Evolutionary conservation across 768 basidiomycete genomes (phyloP).

Genomic region (Mycena galericulata): DNA sequence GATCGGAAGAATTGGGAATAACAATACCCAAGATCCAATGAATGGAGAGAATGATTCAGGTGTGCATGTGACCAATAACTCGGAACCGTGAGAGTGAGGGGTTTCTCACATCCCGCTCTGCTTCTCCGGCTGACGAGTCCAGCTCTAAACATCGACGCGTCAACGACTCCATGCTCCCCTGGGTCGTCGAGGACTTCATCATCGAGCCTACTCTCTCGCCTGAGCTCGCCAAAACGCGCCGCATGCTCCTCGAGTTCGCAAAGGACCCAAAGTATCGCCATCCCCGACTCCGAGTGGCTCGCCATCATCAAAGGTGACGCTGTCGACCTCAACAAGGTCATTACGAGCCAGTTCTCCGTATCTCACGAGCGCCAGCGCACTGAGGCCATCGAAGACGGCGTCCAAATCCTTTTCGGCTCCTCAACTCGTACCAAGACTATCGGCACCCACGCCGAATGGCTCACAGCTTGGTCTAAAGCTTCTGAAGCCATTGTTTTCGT

Average conservation of each 20-base stretch:
- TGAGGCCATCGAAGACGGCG: conserved; percentile 28
- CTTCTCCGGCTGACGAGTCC: neutral
- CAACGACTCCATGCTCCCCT: neutral
- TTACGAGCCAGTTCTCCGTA: conserved; percentile 14
- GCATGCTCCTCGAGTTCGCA: neutral
- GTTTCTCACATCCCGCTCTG: no score
- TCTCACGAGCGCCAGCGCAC: neutral
- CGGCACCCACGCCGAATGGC: conserved; percentile 38
- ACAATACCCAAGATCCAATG: no score
- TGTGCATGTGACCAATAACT: no score
- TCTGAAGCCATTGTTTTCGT: conserved; percentile 39
- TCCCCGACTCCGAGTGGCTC: conserved; percentile 40
- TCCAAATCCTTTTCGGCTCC: conserved; percentile 22
- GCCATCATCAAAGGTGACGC: conserved; percentile 35
- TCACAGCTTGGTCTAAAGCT: conserved; percentile 34
- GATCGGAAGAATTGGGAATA: no score
- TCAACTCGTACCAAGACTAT: conserved; percentile 22
- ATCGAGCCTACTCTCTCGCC: neutral
- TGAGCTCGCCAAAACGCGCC: neutral
- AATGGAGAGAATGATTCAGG: no score
- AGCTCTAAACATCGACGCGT: neutral
- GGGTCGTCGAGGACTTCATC: conserved; percentile 10
- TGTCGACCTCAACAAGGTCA: conserved; percentile 44
- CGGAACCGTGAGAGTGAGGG: no score
- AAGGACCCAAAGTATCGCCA: conserved; percentile 23